A percentile compares a stretch with the other conserved stretches of the same genome.
Conservation (phyloP, 441 rosid genomes). For the Jatropha podagrica region DNA sequence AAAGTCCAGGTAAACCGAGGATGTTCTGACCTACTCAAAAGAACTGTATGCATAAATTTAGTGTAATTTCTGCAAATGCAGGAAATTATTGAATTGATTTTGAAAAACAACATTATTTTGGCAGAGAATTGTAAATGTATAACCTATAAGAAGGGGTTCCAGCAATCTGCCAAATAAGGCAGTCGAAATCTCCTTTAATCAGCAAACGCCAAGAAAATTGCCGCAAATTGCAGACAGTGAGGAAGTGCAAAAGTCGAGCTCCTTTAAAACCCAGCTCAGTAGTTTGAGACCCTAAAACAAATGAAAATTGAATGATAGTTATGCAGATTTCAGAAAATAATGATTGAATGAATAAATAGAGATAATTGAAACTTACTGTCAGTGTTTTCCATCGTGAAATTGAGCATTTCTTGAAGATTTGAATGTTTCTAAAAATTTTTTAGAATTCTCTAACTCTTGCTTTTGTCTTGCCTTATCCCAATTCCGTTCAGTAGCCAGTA, state of each 20-base stretch:
- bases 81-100: background rate
- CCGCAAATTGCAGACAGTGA: background rate
- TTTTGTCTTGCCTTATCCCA: conserved; percentile 78
- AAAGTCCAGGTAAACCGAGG: too few relatives aligned
- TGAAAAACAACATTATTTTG: conserved; percentile 10
- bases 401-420: conserved; percentile 92
- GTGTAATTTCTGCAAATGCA: background rate
- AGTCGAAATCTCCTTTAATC: conserved; percentile 8
- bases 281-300: conserved; percentile 24
- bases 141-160: background rate
- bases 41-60: background rate
- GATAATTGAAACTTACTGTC: conserved; percentile 30
- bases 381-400: conserved; percentile 84
- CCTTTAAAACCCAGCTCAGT: conserved; percentile 21
- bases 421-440: conserved; percentile 75
- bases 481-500: conserved; percentile 63
- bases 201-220: conserved; percentile 7
- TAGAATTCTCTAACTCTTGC: conserved; percentile 60
- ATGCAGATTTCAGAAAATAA: background rate
- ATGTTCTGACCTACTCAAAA: background rate
- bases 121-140: conserved; percentile 9
- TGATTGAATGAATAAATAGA: background rate
- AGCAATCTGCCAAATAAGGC: conserved; percentile 2
- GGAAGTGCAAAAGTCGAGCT: background rate
- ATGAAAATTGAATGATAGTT: background rate